Conservation (phyloP, 257 asterid genomes). For the Anisodus acutangulus region DNA sequence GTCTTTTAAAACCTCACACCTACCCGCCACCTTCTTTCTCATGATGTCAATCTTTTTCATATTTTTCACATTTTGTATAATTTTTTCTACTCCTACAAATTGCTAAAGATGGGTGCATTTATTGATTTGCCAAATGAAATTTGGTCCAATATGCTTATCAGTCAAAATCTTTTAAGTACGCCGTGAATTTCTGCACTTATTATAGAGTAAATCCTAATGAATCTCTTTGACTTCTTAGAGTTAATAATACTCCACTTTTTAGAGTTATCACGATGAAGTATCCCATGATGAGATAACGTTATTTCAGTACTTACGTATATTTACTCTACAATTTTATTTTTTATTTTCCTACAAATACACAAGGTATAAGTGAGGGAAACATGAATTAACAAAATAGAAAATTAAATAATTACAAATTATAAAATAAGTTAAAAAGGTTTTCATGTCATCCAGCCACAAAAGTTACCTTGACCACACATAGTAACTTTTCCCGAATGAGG, state of each 20-base stretch:
- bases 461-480: no score
- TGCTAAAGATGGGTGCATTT: neutral
- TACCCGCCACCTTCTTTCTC: neutral
- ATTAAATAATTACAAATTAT: no score
- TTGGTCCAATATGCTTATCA: neutral
- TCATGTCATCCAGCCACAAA: no score
- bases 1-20: conserved; percentile 23
- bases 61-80: neutral
- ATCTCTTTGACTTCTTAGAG: neutral
- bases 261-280: neutral
- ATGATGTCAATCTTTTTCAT: neutral
- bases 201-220: conserved; percentile 20
- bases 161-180: neutral
- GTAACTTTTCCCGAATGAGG: no score
- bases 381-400: no score
- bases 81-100: neutral
- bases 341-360: neutral
- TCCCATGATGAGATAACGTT: neutral
- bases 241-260: neutral
- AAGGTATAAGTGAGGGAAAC: no score
- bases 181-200: conserved; percentile 20
- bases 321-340: neutral
- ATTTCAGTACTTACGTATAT: no score
- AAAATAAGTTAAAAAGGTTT: no score
- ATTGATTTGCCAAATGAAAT: conserved; percentile 9